These are phyloP conservation scores for Orbilia brochopaga DNA, from an alignment of 2,329 filamentous ascomycete species.

Conservation along the genomic window DNA sequence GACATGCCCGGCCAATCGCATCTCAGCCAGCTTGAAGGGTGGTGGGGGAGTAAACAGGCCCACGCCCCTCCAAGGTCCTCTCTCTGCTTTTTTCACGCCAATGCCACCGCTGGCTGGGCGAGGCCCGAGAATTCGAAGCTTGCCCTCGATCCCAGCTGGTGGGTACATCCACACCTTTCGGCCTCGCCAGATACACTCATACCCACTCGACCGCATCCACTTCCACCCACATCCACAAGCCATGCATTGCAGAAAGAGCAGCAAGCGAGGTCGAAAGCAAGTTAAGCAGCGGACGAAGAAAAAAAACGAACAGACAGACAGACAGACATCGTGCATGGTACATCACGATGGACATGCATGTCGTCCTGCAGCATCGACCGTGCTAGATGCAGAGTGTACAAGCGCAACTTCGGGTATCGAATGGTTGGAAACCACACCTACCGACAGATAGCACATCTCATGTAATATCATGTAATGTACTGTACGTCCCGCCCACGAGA, in stretches of 20 bases:
- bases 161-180: not conserved
- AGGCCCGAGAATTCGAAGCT: conserved; percentile 10
- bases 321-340: not conserved
- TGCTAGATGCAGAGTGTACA: conserved; percentile 11
- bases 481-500: conserved; percentile 37
- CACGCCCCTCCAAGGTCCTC: conserved; percentile 28
- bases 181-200: not conserved
- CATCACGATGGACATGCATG: not conserved
- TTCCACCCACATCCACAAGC: conserved; percentile 15
- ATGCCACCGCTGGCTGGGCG: conserved; percentile 20
- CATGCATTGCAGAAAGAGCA: conserved; percentile 37
- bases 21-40: conserved; percentile 24
- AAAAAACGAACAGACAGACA: not conserved
- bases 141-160: not conserved
- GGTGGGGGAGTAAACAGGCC: conserved; percentile 27
- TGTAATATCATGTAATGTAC: not conserved
- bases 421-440: conserved; percentile 50
- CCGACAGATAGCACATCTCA: conserved; percentile 22
- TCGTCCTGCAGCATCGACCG: not conserved
- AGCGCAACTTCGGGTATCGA: conserved; percentile 19
- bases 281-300: not conserved
- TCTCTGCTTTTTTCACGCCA: not conserved
- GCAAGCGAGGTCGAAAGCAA: not conserved
- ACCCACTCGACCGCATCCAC: not conserved
- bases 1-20: conserved; percentile 9